Base-by-base conservation (phyloP, 2,329 filamentous ascomycete genomes). In the Clarireedia homoeocarpa region DNA sequence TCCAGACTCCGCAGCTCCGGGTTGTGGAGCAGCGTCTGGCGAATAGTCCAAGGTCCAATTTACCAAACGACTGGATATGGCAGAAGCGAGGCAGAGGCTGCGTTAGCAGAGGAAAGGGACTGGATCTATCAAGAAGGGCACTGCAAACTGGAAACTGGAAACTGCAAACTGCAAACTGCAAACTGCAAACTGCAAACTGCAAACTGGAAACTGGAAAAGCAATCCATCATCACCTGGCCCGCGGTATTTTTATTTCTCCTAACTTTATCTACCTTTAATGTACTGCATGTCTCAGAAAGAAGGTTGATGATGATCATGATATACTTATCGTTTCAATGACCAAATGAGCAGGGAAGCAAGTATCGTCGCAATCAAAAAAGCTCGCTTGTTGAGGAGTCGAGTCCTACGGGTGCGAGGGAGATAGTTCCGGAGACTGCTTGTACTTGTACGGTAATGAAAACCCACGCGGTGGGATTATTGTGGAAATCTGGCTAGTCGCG, bases 51-150 rank as follows among this genome's bases (percentile, higher is more conserved):
- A 48, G 3, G 15, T 48, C 30, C 12, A 48, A 53, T 53, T 39
- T 53, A 53, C 51, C 51, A 48, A 48, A 38, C 51, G 42, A 26
- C 51, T 53, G 51, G 51, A 20, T 48, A 17, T 27, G 20, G 27
- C 4, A 38, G 30, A 34, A 34, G 30, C 30, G 30, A 34, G 30
- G 30, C 20, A 34, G 10, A 34, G 30, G 12, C 10, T 12, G 30
- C 30, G 30, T 34, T 34, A 34, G 30, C 30, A 34, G 30, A 34
- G 30, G 30, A 34, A 30, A 34, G 12, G 30, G 30, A 34, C 30
- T 34, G 30, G 10, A 12, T 34, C 30, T 34, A 34, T 34, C 30
- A 34, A 12, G 9, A 34, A 34, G 30, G 20, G 20, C 20, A 3
- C 20, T 20, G 20, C 20, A 20, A 20, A 20, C 20, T 20, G 20